Conservation (phyloP, 2,329 filamentous ascomycete genomes). For the Davidsoniella australis region DNA sequence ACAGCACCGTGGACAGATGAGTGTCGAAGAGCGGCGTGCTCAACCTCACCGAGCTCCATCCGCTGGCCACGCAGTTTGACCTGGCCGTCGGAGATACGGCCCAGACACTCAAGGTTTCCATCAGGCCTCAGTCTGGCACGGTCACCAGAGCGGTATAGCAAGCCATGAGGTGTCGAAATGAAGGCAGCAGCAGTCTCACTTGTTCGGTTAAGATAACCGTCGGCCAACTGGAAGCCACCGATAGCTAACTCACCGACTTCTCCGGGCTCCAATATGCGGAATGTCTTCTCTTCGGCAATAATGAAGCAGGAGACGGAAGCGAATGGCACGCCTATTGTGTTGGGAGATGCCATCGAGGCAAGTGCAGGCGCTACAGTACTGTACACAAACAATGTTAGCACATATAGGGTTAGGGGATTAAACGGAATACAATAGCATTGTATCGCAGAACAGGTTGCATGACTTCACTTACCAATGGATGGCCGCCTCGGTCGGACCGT, state of each 20-base stretch:
- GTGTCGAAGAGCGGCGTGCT: constrained; percentile 48
- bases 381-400: not conserved
- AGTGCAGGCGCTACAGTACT: constrained; percentile 57
- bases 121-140: constrained; percentile 51
- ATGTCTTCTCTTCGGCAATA: constrained; percentile 30
- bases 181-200: constrained; percentile 61
- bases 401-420: not conserved
- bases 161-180: constrained; percentile 47
- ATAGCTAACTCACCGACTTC: constrained; percentile 65
- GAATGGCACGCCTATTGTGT: constrained; percentile 61
- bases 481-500: constrained; percentile 79
- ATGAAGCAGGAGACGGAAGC: constrained; percentile 69
- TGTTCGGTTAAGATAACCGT: constrained; percentile 64
- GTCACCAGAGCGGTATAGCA: constrained; percentile 72
- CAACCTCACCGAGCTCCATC: constrained; percentile 64
- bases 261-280: constrained; percentile 44
- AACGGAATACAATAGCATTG: not conserved
- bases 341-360: constrained; percentile 34
- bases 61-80: constrained; percentile 76
- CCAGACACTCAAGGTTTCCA: constrained; percentile 66
- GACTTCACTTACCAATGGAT: constrained; percentile 51
- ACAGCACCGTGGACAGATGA: constrained; percentile 46
- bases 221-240: constrained; percentile 63
- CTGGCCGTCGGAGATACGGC: constrained; percentile 63
- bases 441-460: not conserved